Evolutionary conservation across 192 early-diverging fungal genomes (phyloP).

Genomic region (Coemansia asiatica): DNA sequence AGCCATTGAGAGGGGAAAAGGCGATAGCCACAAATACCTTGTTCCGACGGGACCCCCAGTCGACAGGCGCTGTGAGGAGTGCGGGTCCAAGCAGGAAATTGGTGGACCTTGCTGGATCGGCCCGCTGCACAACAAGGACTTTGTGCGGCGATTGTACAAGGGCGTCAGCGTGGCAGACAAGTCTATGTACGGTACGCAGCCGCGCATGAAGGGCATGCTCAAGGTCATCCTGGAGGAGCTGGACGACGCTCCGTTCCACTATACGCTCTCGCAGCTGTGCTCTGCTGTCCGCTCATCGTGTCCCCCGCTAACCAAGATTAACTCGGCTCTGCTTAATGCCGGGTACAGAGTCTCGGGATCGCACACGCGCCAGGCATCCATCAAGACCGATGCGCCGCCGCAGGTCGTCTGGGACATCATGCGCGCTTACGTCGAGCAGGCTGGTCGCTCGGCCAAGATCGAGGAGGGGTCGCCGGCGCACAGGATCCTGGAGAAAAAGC

Average conservation of each 20-base stretch:
- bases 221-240: conserved; percentile 80
- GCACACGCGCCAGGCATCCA: conserved; percentile 73
- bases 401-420: conserved; percentile 92
- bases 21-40: conserved; percentile 62
- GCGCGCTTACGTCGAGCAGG: conserved; percentile 69
- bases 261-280: conserved; percentile 68
- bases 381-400: conserved; percentile 93
- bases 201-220: conserved; percentile 95
- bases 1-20: conserved; percentile 56
- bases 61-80: conserved; percentile 67
- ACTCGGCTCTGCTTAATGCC: conserved; percentile 89
- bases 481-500: conserved; percentile 59
- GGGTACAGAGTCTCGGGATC: conserved; percentile 86
- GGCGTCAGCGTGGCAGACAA: conserved; percentile 62
- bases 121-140: conserved; percentile 79
- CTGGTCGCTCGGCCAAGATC: conserved; percentile 66
- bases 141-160: conserved; percentile 78
- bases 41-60: conserved; percentile 64
- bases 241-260: conserved; percentile 72
- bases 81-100: conserved; percentile 68
- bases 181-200: conserved; percentile 72
- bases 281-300: conserved; percentile 71
- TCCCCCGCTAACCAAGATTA: conserved; percentile 68
- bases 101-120: conserved; percentile 92
- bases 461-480: conserved; percentile 65